Conservation (phyloP, 108 stramenopile genomes). For the Fragilariopsis cylindrus region DNA sequence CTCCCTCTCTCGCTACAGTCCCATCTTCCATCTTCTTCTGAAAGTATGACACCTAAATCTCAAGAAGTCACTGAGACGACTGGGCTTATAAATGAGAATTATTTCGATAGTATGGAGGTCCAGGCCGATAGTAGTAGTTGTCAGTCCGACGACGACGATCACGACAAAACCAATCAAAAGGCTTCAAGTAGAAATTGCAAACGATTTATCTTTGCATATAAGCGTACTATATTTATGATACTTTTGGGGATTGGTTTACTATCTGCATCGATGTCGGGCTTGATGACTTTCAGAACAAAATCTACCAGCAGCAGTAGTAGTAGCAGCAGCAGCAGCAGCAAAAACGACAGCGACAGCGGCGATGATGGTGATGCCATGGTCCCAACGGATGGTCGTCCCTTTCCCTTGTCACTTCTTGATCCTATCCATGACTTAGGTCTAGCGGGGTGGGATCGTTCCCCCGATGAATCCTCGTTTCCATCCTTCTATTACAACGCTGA, state of each 20-base stretch:
- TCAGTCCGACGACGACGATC: too few species aligned
- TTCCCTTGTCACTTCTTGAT: constrained; percentile 38
- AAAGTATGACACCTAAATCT: too few species aligned
- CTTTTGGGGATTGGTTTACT: neutral
- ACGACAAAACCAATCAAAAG: too few species aligned
- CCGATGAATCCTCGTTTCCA: constrained; percentile 23
- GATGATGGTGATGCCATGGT: neutral
- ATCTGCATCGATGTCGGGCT: neutral
- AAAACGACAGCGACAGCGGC: neutral
- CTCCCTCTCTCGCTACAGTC: too few species aligned
- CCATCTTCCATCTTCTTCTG: too few species aligned
- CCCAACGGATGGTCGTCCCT: neutral
- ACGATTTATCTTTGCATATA: too few species aligned
- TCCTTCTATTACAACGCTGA: neutral
- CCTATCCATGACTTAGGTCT: constrained; percentile 42
- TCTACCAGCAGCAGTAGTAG: neutral
- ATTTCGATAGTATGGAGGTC: too few species aligned
- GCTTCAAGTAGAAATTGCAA: too few species aligned
- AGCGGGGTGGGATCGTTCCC: constrained; percentile 21
- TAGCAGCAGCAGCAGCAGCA: neutral
- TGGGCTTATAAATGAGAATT: too few species aligned
- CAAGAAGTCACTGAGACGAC: too few species aligned
- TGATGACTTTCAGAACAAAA: neutral
- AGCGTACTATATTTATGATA: too few species aligned
- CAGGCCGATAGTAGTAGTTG: too few species aligned